phyloP scores from a whole-genome alignment of 345 rosid genomes.

The Citrus sp. region DNA sequence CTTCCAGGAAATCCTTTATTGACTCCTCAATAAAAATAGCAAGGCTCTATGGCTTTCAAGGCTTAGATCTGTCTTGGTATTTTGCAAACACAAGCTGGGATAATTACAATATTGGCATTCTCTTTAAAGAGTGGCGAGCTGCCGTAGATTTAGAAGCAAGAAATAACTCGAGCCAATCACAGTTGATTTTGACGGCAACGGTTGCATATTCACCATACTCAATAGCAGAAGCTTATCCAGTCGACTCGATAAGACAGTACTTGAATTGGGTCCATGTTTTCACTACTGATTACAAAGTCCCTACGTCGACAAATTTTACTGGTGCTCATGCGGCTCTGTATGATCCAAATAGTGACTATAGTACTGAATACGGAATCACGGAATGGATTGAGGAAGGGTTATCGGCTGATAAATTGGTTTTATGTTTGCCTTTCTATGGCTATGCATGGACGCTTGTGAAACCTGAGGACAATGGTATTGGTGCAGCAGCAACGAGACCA shows the following conservation, averaged over 20 bases:
- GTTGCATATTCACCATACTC: no score
- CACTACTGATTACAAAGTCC: conserved; percentile 18
- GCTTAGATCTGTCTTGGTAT: conserved; percentile 25
- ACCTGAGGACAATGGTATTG: background rate
- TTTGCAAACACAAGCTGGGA: background rate
- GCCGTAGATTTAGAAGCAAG: conserved; percentile 11
- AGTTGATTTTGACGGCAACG: conserved; percentile 11
- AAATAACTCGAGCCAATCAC: conserved; percentile 1
- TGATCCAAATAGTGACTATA: conserved; percentile 4
- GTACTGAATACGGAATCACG: conserved; percentile 12
- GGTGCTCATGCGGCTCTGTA: conserved; percentile 22
- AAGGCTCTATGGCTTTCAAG: conserved; percentile 3
- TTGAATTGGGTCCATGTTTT: conserved; percentile 24
- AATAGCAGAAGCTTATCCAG: no score
- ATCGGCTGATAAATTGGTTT: conserved; percentile 9
- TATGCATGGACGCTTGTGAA: conserved; percentile 26
- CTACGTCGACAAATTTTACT: conserved; percentile 9
- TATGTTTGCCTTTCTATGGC: conserved; percentile 33
- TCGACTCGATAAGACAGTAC: conserved; percentile 11
- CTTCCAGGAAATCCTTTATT: conserved; percentile 9
- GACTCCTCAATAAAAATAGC: background rate
- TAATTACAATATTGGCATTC: background rate
- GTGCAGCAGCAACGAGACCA: conserved; percentile 19
- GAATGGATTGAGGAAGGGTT: conserved; percentile 8
- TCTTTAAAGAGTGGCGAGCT: background rate